These are phyloP conservation scores for Danielozyma ontarioensis DNA, from an alignment of 805 yeast genomes.

Conservation along the genomic window DNA sequence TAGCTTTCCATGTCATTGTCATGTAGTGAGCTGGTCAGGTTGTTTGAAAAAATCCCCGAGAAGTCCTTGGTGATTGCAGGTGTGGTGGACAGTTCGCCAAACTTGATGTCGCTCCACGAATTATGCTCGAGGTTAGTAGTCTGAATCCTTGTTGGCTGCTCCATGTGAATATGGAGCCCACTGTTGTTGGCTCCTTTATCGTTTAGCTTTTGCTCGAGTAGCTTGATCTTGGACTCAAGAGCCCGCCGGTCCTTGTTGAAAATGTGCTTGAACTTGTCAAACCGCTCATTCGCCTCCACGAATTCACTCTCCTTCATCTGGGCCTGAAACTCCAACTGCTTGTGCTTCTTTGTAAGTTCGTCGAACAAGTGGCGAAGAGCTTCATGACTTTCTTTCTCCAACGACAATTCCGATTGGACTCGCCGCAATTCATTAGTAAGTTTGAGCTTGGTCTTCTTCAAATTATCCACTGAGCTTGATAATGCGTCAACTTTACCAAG, in stretches of 20 bases:
- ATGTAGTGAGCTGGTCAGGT: slow-evolving; percentile 11
- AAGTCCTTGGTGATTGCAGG: slow-evolving; percentile 20
- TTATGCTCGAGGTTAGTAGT: slow-evolving; percentile 1
- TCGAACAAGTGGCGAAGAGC: slow-evolving; percentile 18
- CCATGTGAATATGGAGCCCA: slow-evolving; percentile 13
- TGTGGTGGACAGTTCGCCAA: slow-evolving; percentile 48
- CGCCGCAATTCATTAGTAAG: slow-evolving; percentile 32
- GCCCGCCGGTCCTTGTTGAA: slow-evolving; percentile 25
- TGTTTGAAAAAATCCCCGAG: slow-evolving; percentile 3
- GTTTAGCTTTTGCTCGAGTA: slow-evolving; percentile 10
- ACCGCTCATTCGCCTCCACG: slow-evolving; percentile 21
- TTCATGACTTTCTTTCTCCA: slow-evolving; percentile 9
- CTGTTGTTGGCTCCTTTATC: slow-evolving; percentile 1
- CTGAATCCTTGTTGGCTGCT: slow-evolving; percentile 6
- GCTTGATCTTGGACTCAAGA: slow-evolving; percentile 21
- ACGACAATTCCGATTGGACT: slow-evolving; percentile 8
- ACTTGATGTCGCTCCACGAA: slow-evolving; percentile 21
- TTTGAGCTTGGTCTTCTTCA: slow-evolving; percentile 20
- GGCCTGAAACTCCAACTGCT: slow-evolving; percentile 12
- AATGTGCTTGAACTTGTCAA: slow-evolving; percentile 26
- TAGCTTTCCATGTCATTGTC: slow-evolving; percentile 5
- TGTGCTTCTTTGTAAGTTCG: slow-evolving; percentile 22
- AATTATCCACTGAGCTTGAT: slow-evolving; percentile 18
- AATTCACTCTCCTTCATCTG: slow-evolving; percentile 18
- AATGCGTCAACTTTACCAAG: slow-evolving; percentile 41